Percentiles rank a stretch among this genome's conserved stretches.
Conservation (phyloP, 768 basidiomycete species). For the Trametes villosa region DNA sequence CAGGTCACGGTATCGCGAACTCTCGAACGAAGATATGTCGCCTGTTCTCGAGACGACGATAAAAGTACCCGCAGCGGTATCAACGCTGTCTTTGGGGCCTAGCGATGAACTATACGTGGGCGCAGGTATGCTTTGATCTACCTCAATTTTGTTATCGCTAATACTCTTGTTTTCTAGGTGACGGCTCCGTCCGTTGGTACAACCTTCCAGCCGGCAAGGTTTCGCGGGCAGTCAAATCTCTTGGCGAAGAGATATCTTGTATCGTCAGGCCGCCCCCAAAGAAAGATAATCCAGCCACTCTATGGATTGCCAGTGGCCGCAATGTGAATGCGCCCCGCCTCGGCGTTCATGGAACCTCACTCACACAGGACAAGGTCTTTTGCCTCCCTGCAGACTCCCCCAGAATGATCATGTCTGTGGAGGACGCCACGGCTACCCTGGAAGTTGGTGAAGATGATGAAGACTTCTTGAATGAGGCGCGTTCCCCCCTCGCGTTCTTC, state of each 20-base stretch:
- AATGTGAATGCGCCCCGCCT: conserved; percentile 55
- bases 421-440: conserved; percentile 53
- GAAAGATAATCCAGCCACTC: conserved; percentile 47
- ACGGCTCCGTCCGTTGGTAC: conserved; percentile 73
- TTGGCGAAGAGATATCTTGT: conserved; percentile 66
- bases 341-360: too few relatives aligned
- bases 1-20: background rate
- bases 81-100: conserved; percentile 56
- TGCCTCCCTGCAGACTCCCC: conserved; percentile 49
- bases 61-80: conserved; percentile 53
- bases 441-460: conserved; percentile 54
- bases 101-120: conserved; percentile 59
- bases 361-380: conserved; percentile 32
- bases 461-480: conserved; percentile 73
- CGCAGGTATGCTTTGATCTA: conserved; percentile 50
- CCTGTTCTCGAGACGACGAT: conserved; percentile 28
- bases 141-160: conserved; percentile 7
- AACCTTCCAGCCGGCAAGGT: conserved; percentile 62
- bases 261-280: conserved; percentile 50
- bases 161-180: conserved; percentile 45
- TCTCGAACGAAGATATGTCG: background rate
- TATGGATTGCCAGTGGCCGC: conserved; percentile 71
- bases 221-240: conserved; percentile 61
- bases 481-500: conserved; percentile 22
- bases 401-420: conserved; percentile 56